Conservation (phyloP, 805 yeast species). For the Zygoascus flipseniorum region DNA sequence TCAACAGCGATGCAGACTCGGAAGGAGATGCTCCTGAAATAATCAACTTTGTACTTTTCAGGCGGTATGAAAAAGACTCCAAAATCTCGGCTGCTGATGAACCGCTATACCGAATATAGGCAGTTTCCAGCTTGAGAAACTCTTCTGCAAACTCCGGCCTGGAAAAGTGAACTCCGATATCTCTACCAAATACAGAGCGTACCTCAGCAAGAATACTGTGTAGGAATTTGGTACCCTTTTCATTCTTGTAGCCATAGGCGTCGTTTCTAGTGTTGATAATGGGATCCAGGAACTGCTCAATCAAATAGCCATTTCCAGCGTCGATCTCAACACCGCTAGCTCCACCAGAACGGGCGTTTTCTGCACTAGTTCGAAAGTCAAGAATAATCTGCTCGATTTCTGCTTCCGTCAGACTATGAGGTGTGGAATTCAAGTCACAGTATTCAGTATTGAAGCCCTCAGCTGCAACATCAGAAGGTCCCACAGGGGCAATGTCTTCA, state of each 20-base stretch:
- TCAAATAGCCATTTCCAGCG: slow-evolving; percentile 54
- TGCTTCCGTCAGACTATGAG: slow-evolving; percentile 29
- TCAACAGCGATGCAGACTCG: neutral
- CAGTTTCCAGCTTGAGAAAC: neutral
- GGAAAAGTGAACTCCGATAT: neutral
- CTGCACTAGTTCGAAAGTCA: slow-evolving; percentile 41
- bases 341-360: slow-evolving; percentile 43
- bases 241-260: slow-evolving; percentile 37
- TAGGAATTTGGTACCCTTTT: neutral
- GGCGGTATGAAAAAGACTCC: neutral
- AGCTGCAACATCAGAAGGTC: neutral
- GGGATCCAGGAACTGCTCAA: slow-evolving; percentile 40
- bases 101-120: neutral
- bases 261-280: slow-evolving; percentile 48
- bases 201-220: neutral
- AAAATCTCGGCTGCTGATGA: neutral
- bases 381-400: slow-evolving; percentile 35
- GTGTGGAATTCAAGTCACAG: slow-evolving; percentile 1
- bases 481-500: neutral
- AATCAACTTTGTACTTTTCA: neutral
- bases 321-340: slow-evolving; percentile 62
- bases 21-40: neutral
- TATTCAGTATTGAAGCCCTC: neutral
- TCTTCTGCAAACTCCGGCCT: neutral
- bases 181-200: neutral